A percentile compares a stretch with the other conserved stretches of the same genome.
These are phyloP conservation scores for Tephrocybe sp. DNA, from an alignment of 768 basidiomycete genomes.

Conservation along the genomic window DNA sequence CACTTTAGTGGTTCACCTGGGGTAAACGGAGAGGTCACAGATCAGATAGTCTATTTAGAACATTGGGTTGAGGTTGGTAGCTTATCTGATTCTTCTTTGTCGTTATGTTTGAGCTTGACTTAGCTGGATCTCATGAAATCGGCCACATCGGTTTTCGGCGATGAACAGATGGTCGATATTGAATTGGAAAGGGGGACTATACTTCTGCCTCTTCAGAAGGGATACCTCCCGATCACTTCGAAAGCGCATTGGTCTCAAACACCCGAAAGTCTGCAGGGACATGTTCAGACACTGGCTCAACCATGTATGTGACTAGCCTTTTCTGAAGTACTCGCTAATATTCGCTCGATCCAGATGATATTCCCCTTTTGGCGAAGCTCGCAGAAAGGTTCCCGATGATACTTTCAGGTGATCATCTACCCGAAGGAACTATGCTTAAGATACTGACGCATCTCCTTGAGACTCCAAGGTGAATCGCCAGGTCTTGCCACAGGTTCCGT, in stretches of 20 bases:
- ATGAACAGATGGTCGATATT: constrained; percentile 51
- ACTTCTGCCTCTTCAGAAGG: constrained; percentile 29
- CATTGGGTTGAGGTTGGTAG: constrained; percentile 54
- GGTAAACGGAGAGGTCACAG: constrained; percentile 15
- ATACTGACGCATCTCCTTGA: constrained; percentile 8
- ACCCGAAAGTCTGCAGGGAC: neutral
- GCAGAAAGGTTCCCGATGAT: constrained; percentile 41
- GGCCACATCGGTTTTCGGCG: constrained; percentile 32
- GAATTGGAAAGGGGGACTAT: constrained; percentile 48
- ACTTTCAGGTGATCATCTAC: constrained; percentile 28
- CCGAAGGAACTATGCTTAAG: neutral
- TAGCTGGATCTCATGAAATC: constrained; percentile 42
- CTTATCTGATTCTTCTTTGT: neutral
- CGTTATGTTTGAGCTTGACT: neutral
- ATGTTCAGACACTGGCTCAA: neutral
- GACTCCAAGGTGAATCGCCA: constrained; percentile 24
- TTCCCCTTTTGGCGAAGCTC: constrained; percentile 28
- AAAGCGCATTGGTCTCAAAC: constrained; percentile 34
- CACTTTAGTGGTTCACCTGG: constrained; percentile 35
- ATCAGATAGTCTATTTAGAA: constrained; percentile 39
- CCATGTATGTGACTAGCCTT: neutral
- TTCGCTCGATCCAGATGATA: constrained; percentile 17
- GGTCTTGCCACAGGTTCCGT: constrained; percentile 29
- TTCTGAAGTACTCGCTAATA: constrained; percentile 8
- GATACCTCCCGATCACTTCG: constrained; percentile 29